Base-by-base conservation (phyloP, 176 grass and related monocot species). In the Rhynchospora breviuscula region DNA sequence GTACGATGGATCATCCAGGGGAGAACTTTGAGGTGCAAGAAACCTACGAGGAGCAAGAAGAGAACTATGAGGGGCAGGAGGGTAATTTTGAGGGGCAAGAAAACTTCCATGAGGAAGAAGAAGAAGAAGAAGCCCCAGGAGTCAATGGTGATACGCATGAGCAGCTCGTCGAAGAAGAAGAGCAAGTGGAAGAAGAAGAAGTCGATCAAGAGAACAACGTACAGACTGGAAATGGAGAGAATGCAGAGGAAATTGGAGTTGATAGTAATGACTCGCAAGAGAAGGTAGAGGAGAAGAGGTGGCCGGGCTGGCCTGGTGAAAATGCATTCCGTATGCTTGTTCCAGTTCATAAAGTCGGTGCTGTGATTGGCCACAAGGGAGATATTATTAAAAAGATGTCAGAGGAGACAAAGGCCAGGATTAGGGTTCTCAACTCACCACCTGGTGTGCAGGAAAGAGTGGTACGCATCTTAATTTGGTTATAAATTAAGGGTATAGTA, bases 231-330 rank as follows among this genome's bases (percentile, higher is more conserved):
- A 85, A 17, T 75, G 88, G 85, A n/a, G 87, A 91, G 35, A 67
- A 25, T 75, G 67, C 80, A 11, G 31, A 19, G 82, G 13, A 47
- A 88, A 17, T 82, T 80, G 71, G 78, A 31, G 51, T 7, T 12
- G 66, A 73, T 31, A 14, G 35, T 23, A 15, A 43, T 54, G 68
- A 18, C 68, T 63, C 1, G 5, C 80, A 83, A 54, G 53, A 49
- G 49, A 74, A 84, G 60, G 57, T 79, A 79, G 88, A 87, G 13
- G 97, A 95, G 11, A 89, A 85, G 63, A 95, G 89, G 31, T 99
- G 97, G 97, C 86, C 93, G 6, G 97, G 97, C 5, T 99, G 97
- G 93, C 97, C 97, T 51, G 97, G 97, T 12, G 96, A 99, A 64
- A 89, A 87, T 75, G 93, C 93, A 61, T 96, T 99, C 67, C 89